Percentiles rank a stretch among this genome's conserved stretches.
Evolutionary conservation across 106 monocot genomes (phyloP).

Genomic region (Dendrobium huoshanense): DNA sequence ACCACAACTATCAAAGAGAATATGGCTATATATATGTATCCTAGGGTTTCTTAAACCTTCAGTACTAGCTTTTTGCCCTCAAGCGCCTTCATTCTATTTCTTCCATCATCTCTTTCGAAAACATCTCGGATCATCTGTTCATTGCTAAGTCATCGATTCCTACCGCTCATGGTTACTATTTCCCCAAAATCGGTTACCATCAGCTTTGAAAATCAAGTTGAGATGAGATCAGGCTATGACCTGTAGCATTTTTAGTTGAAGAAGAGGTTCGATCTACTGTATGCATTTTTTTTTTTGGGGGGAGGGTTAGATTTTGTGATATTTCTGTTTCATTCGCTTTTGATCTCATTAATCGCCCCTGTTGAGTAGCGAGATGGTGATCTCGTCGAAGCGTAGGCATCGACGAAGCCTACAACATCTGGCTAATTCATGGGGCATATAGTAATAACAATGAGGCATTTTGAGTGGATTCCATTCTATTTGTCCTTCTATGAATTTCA

Average conservation of each 20-base stretch:
- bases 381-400: neutral
- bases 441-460: neutral
- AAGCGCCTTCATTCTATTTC: too few relatives aligned
- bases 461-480: neutral
- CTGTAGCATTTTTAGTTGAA: neutral
- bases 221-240: neutral
- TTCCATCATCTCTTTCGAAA: too few relatives aligned
- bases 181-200: neutral
- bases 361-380: conserved; percentile 2
- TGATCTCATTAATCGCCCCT: neutral
- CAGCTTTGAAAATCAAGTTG: neutral
- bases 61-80: too few relatives aligned
- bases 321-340: neutral
- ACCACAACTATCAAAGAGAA: too few relatives aligned
- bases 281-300: neutral
- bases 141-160: too few relatives aligned
- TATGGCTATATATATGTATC: too few relatives aligned
- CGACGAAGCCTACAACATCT: neutral
- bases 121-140: too few relatives aligned
- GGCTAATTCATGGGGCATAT: neutral
- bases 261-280: too few relatives aligned
- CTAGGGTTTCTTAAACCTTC: too few relatives aligned
- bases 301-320: neutral
- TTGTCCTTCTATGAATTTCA: neutral
- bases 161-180: neutral